Evolutionary conservation across 73 alveolate genomes (phyloP), one percentile per base, ranked within the genome.

Genomic region (Paramecium sexaurelia): DNA sequence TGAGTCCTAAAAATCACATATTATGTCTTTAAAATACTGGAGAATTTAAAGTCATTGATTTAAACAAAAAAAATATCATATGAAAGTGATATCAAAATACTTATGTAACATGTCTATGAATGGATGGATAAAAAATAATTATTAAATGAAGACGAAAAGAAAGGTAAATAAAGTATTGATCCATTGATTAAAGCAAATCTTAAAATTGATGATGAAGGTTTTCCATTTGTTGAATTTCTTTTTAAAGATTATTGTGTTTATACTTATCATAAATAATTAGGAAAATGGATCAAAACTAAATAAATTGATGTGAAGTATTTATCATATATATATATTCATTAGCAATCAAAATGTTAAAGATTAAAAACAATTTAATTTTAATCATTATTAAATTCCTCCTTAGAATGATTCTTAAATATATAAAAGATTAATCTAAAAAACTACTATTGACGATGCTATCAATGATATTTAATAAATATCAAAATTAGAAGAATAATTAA

Each of bases 1-100:
- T 88, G 3, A 88, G 73, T 88, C 51, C 78, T 6, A 56, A 75
- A 68, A 88, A 88, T 40, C 41, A 88, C 32, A 69, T 88, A n/a
- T 43, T 88, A 41, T 39, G 84, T 55, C 91, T 88, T 24, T 24
- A 61, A 22, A 82, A 51, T 29, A 68, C 66, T 41, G 94, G 94
- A 4, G 94, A 69, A 17, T 27, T 88, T 26, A 88, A 71, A 69
- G 91, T 88, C 0, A 41, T 68, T 43, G 90, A 88, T 43, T 68
- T 68, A 36, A 69, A 88, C 27, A 0, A 68, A 88, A 41, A 69
- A 17, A 6, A 57, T 88, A 3, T 5, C 51, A 8, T 56, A 55
- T n/a, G 87, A 88, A 13, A 91, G 87, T 33, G 87, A 88, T 47
- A 88, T 88, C 11, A 88, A 68, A 71, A 36, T 41, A 10, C 32